Evolutionary conservation across 192 early-diverging fungal species (phyloP), one percentile per base, ranked within the genome.

Genomic region (Coemansia sp.): DNA sequence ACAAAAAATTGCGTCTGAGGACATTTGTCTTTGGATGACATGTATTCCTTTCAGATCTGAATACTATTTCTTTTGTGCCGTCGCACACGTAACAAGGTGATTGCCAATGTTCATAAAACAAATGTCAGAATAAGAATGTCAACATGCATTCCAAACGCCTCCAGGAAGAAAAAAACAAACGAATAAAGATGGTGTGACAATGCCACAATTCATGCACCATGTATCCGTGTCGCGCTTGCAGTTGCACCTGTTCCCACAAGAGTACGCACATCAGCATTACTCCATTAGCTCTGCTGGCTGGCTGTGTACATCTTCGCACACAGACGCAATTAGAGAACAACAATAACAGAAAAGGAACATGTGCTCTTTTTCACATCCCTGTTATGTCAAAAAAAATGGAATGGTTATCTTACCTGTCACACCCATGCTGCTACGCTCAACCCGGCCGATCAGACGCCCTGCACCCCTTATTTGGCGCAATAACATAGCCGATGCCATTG

Each of bases 371-470:
- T 4, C 23, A 51, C 13, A 12, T 2, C 48, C 9, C 26, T 26
- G 20, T 26, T 23, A 26, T 26, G 48, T 26, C 48, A 51, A 51
- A 26, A 23, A 40, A 2, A 40, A 40, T 46, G 7, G 48, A 26
- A 15, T 26, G 48, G 25, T 51, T 51, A 51, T 51, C 48, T 2
- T 57, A 57, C 55, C 55, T 57, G 30, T 2, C 20, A 57, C n/a
- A n/a, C 29, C 16, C 31, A 18, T 57, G 31, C 31, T 18, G 15
- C n/a, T 7, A 34, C n/a, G 30, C 30, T 15, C 55, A 18, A 7
- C 55, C 2, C 25, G 55, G 55, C 55, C 16, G 31, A 57, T 57
- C 55, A 31, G 55, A 31, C 30, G 55, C 55, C 55, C 55, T 57
- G 55, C n/a, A 33, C 16, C 31, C 55, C 55, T 33, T 57, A 57